phyloP scores from a whole-genome alignment of 139 green algal genomes.

The Coccomyxa sp. region DNA sequence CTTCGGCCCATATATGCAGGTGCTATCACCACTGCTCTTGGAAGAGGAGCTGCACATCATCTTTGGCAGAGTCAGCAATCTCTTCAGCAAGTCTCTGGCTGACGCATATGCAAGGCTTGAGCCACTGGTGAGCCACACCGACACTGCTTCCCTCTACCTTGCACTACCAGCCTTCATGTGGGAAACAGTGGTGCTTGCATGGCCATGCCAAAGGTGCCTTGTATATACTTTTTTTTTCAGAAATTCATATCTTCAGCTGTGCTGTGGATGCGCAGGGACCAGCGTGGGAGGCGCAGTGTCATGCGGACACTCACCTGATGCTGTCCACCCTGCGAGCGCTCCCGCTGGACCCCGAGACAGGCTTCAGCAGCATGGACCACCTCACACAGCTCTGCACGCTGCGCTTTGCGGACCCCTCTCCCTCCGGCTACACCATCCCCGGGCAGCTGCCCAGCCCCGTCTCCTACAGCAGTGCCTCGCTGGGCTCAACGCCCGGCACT shows the following conservation, averaged over 20 bases:
- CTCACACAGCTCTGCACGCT: background rate
- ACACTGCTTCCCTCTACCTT: background rate
- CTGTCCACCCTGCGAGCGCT: conserved; percentile 15
- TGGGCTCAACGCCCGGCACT: background rate
- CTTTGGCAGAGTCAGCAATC: conserved; percentile 63
- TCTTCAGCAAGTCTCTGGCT: conserved; percentile 55
- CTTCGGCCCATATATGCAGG: no score
- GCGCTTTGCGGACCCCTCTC: conserved; percentile 6
- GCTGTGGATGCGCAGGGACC: conserved; percentile 14
- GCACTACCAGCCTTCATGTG: background rate
- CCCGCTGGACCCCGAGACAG: conserved; percentile 33
- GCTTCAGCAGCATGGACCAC: conserved; percentile 8
- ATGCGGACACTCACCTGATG: conserved; percentile 22
- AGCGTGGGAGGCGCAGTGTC: conserved; percentile 32
- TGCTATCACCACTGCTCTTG: conserved; percentile 74
- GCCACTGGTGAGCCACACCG: background rate
- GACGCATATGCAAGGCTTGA: conserved; percentile 50
- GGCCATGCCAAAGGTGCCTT: background rate
- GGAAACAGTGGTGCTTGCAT: background rate
- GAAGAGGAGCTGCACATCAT: conserved; percentile 67
- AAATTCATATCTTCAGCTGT: no score
- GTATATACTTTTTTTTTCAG: background rate
- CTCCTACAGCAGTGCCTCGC: background rate
- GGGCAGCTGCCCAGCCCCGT: background rate
- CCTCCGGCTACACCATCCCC: background rate